Evolutionary conservation across 345 rosid species (phyloP), one percentile per base, ranked within the genome.

Genomic region (Gynandropsis gynandra): DNA sequence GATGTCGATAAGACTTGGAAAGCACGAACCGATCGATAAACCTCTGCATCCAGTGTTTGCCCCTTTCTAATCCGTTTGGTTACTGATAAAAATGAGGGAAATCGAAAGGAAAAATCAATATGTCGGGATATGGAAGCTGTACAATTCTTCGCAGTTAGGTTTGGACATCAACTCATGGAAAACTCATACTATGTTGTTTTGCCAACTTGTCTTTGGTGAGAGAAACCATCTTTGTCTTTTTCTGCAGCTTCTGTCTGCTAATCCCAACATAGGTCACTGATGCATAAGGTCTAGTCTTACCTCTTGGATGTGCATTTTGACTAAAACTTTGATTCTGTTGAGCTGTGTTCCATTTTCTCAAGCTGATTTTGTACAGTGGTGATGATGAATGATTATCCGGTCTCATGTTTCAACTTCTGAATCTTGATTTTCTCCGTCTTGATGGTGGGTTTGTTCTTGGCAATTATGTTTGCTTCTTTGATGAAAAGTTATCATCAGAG

Each of bases 1-100:
- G 29, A n/a, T 58, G 61, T 65, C 59, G 58, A 52, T 49, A 64
- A 62, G 62, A 35, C 43, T 38, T 69, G 16, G 61, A 65, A 66
- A 63, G 68, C 87, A 81, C 52, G 93, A 87, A 81, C 74, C 74
- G 96, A 79, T 87, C 93, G 96, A 87, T 83, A 87, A 87, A 87
- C 96, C 96, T 87, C 96, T 87, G 96, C 96, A 87, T 87, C 96
- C 89, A 82, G 81, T 68, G 81, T 72, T 76, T 65, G 7, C 45
- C 42, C 62, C 43, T 36, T 35, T 29, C 14, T 32, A n/a, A 5
- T 48, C 19, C 16, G n/a, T 9, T 58, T 57, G 35, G 36, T 42
- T 58, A 51, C 41, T 66, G 18, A 43, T 29, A 45, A 40, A 36
- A 37, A 13, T 16, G 12, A 14, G 18, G 18, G 35, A 17, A 31